Evolutionary conservation across 768 basidiomycete genomes (phyloP).

Genomic region (Xerocomus potaroensis): DNA sequence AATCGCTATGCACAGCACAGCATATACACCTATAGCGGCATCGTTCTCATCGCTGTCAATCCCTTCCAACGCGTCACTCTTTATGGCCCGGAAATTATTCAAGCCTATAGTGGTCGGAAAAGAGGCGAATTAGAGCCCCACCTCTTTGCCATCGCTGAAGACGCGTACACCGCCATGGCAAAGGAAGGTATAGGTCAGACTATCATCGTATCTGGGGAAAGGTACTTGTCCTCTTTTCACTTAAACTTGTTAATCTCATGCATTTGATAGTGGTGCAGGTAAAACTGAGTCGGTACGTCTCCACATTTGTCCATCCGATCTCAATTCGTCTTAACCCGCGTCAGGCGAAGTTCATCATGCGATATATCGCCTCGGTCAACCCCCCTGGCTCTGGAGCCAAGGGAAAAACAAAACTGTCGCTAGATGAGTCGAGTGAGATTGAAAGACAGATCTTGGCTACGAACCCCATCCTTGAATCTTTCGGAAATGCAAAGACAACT

Average conservation of each 20-base stretch:
- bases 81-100: conserved; percentile 95
- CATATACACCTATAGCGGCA: conserved; percentile 98
- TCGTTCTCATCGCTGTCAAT: conserved; percentile 97
- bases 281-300: conserved; percentile 90
- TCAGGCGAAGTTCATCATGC: conserved; percentile 97
- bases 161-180: conserved; percentile 97
- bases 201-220: conserved; percentile 98
- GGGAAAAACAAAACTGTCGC: conserved; percentile 62
- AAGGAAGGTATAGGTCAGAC: conserved; percentile 94
- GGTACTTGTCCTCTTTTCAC: conserved; percentile 43
- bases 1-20: conserved; percentile 96
- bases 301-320: background rate
- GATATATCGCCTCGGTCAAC: conserved; percentile 97
- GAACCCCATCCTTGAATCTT: conserved; percentile 98
- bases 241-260: conserved; percentile 8
- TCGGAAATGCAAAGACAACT: conserved; percentile 99
- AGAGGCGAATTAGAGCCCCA: conserved; percentile 97
- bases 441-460: conserved; percentile 97
- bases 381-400: conserved; percentile 63
- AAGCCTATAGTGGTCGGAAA: conserved; percentile 88
- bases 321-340: conserved; percentile 4
- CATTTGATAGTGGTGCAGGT: conserved; percentile 81
- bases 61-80: conserved; percentile 97
- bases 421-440: conserved; percentile 90
- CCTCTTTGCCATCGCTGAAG: conserved; percentile 97